phyloP scores from a whole-genome alignment of 768 basidiomycete species.

The Lactarius evosmus region DNA sequence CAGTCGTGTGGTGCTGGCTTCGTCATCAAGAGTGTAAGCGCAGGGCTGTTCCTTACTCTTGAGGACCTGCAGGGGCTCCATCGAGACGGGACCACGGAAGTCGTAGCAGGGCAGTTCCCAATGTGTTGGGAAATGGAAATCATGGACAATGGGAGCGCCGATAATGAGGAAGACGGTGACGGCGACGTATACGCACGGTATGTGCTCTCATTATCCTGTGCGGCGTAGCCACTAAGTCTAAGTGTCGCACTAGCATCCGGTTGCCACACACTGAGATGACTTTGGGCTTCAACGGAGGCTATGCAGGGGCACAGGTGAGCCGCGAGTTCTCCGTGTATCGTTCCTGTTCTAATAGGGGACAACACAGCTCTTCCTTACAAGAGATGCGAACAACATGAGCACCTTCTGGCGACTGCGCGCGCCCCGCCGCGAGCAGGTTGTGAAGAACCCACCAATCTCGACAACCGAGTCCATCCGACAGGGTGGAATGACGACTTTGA shows the following conservation, averaged over 20 bases:
- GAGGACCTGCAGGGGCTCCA: constrained; percentile 19
- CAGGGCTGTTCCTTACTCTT: constrained; percentile 9
- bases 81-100: background rate
- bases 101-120: constrained; percentile 25
- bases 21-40: constrained; percentile 18
- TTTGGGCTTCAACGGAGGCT: constrained; percentile 19
- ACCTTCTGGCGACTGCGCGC: constrained; percentile 24
- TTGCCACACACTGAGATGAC: constrained; percentile 25
- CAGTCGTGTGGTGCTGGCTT: constrained; percentile 19
- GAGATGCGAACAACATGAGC: constrained; percentile 22
- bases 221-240: background rate
- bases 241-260: constrained; percentile 19
- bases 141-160: constrained; percentile 19
- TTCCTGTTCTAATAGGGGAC: background rate
- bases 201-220: background rate
- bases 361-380: constrained; percentile 22
- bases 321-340: background rate
- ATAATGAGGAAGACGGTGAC: constrained; percentile 19
- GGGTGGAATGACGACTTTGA: constrained; percentile 20
- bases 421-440: constrained; percentile 26
- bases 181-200: constrained; percentile 25
- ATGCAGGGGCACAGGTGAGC: constrained; percentile 25
- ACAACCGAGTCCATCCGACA: constrained; percentile 19
- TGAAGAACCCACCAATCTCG: constrained; percentile 24
- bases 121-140: constrained; percentile 28